A percentile compares a stretch with the other conserved stretches of the same genome.
Evolutionary conservation across 371 early-diverging fungal species (phyloP).

Genomic region (Syncephalastrum sp.): DNA sequence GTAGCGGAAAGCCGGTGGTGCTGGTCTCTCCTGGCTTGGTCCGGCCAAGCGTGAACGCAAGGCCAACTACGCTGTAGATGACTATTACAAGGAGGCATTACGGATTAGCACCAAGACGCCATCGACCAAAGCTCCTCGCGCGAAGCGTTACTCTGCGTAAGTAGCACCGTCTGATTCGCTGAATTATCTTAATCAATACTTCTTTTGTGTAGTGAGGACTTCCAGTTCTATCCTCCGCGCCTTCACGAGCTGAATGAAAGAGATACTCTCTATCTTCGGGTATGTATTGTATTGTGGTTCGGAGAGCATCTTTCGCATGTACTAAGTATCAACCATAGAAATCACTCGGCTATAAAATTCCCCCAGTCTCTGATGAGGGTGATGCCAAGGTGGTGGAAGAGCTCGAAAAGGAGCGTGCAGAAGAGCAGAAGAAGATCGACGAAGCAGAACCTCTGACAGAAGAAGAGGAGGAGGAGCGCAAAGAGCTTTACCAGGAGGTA

Average conservation of each 20-base stretch:
- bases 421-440: slow-evolving; percentile 86
- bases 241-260: slow-evolving; percentile 80
- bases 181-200: slow-evolving; percentile 12
- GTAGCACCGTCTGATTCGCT: slow-evolving; percentile 1
- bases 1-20: slow-evolving; percentile 44
- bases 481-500: slow-evolving; percentile 60
- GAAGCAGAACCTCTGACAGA: slow-evolving; percentile 87
- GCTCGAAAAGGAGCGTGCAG: slow-evolving; percentile 67
- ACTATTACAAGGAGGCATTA: slow-evolving; percentile 82
- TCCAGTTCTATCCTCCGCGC: slow-evolving; percentile 90
- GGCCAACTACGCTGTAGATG: slow-evolving; percentile 84
- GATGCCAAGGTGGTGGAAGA: slow-evolving; percentile 41
- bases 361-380: slow-evolving; percentile 34
- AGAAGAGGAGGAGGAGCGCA: slow-evolving; percentile 84
- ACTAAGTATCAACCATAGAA: slow-evolving; percentile 33
- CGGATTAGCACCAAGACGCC: slow-evolving; percentile 51
- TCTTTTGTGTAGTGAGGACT: slow-evolving; percentile 58
- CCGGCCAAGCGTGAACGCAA: slow-evolving; percentile 89
- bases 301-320: neutral
- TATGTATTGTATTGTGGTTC: slow-evolving; percentile 7
- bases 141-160: slow-evolving; percentile 55
- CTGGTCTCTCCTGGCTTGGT: slow-evolving; percentile 69
- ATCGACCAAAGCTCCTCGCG: slow-evolving; percentile 52
- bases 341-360: slow-evolving; percentile 61
- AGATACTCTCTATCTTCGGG: slow-evolving; percentile 63